Conservation (phyloP, 2,329 filamentous ascomycete genomes). For the Botrytis deweyae region DNA sequence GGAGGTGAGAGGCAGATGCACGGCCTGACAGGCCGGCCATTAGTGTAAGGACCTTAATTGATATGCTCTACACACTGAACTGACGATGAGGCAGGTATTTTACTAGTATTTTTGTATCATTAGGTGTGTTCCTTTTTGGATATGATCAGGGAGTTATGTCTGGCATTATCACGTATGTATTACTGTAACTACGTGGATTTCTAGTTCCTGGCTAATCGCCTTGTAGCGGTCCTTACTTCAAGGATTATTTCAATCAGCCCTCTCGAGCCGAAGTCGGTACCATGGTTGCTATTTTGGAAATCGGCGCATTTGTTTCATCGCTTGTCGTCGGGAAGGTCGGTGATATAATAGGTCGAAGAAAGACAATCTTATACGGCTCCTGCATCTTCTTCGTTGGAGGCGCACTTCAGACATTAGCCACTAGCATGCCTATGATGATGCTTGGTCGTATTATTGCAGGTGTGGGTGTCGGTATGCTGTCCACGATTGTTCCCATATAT, state of each 20-base stretch:
- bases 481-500: conserved; percentile 90
- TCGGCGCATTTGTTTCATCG: conserved; percentile 90
- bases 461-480: conserved; percentile 82
- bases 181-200: background rate
- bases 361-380: conserved; percentile 90
- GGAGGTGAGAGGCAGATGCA: conserved; percentile 74
- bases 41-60: conserved; percentile 64
- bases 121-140: conserved; percentile 85
- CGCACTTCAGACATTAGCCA: conserved; percentile 78
- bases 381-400: conserved; percentile 84
- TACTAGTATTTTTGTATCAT: conserved; percentile 84
- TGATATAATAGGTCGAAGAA: conserved; percentile 85
- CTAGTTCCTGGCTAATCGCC: conserved; percentile 26
- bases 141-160: conserved; percentile 93
- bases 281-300: conserved; percentile 95
- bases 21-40: conserved; percentile 91
- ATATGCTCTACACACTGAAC: conserved; percentile 10
- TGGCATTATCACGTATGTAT: conserved; percentile 61
- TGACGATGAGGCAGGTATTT: conserved; percentile 66
- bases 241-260: conserved; percentile 88
- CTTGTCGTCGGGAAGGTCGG: conserved; percentile 83
- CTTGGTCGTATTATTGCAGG: conserved; percentile 79
- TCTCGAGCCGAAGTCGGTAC: conserved; percentile 85
- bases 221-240: conserved; percentile 77
- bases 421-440: conserved; percentile 86